Evolutionary conservation across 2,329 filamentous ascomycete species (phyloP), one percentile per base, ranked within the genome.

Genomic region (Aureobasidium sp.): DNA sequence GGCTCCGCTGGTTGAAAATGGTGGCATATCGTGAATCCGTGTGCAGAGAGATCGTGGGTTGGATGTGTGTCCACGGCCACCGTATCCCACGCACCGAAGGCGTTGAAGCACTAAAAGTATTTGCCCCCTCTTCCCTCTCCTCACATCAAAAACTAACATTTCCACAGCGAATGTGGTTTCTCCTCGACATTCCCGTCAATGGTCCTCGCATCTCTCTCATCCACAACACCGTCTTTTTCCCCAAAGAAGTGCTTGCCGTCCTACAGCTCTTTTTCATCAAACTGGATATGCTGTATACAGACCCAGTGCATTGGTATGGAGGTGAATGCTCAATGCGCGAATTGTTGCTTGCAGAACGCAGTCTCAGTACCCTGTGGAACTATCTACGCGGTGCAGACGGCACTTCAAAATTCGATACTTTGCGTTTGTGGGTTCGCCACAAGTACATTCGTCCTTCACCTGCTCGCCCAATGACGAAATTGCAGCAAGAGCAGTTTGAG

Each of bases 221-320:
- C 5, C 76, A 76, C 33, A 83, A 83, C 70, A 58, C 60, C 11
- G 66, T 68, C 0, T 76, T 86, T 52, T 88, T 88, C 79, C 75
- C 79, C 11, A 76, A 87, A 62, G 63, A 70, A 4, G 84, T 90
- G 68, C 71, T 94, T 11, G 82, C 83, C 69, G 78, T 82, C 56
- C 78, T 82, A 2, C 82, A 85, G 48, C 72, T 86, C 63, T 86
- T 93, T 75, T 76, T 90, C 66, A 69, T 89, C 64, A 92, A 93
- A 74, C 80, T 94, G 17, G 80, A 84, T 68, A 84, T 91, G 82
- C 78, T 79, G 60, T 85, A 90, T 72, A 83, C 82, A 62, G 81
- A 89, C 65, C 87, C 88, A 0, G 70, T 83, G 27, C 40, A 79
- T 53, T 82, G 81, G 0, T 78, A 79, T 17, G 78, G 79, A 53